Base-by-base conservation (phyloP, 345 rosid species). In the Gossypium stocksii region DNA sequence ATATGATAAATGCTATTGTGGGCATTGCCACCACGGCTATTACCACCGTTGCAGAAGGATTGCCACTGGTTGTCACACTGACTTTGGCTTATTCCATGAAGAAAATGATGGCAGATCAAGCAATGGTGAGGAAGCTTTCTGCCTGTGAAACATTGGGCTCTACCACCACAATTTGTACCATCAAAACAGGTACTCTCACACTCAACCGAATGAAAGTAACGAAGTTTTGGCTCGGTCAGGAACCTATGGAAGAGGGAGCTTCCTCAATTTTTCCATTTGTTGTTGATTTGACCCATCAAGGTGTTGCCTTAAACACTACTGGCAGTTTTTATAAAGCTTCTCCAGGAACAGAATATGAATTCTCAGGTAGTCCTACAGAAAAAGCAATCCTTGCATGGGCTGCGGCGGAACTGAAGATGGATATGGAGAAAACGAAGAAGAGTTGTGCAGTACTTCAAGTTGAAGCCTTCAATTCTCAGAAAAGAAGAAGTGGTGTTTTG, bases 101-200 rank as follows among this genome's bases (percentile, higher is more conserved):
- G 82, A 82, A 86, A 38, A 93, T 93, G 93, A 88, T 91, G 93
- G 77, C 71, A 15, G 95, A 89, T 82, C 85, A 91, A 60, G 95
- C 93, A 16, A 88, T 89, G 94, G 98, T 91, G 45, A 81, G 93
- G 23, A 89, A 89, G 81, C 87, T 88, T 15, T 78, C 94, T 0
- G 93, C 97, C 2, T 93, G 97, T 25, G 98, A 93, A 70, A 91
- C 93, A 2, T 88, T 93, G 92, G 95, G 92, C 22, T 91, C 95
- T n/a, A 93, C 92, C 1, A 88, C 93, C 3, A 79, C 80, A 9
- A 87, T 93, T 0, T 91, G 95, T 66, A 93, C 94, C 0, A 91
- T 86, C 45, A 93, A 89, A 83, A 93, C 95, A 7, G 95, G 97
- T 14, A 89, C 95, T 19, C 85, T 93, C 44, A 90, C 98, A 2